These are phyloP conservation scores for Epipyxis sp. DNA, from an alignment of 108 stramenopile species.

Conservation along the genomic window DNA sequence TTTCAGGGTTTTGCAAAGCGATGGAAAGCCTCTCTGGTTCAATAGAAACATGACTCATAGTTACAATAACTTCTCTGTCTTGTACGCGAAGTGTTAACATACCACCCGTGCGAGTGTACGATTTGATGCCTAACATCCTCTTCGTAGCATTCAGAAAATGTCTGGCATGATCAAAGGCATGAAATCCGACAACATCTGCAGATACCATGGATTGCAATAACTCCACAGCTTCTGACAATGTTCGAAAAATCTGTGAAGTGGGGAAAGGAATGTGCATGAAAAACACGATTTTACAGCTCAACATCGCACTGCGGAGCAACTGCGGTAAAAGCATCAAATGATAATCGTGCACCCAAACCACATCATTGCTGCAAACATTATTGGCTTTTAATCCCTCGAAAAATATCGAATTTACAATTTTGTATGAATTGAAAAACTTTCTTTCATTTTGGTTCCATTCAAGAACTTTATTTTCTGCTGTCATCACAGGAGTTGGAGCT, in stretches of 20 bases:
- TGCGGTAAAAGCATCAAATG: constrained; percentile 88
- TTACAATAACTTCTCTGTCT: constrained; percentile 85
- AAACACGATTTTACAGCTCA: constrained; percentile 74
- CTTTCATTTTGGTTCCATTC: constrained; percentile 81
- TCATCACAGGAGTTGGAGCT: neutral
- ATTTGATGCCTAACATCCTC: constrained; percentile 90
- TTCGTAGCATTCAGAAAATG: constrained; percentile 98
- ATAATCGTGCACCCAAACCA: constrained; percentile 98
- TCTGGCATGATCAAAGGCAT: constrained; percentile 98
- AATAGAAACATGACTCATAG: constrained; percentile 94
- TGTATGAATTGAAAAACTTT: constrained; percentile 82
- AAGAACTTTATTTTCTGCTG: neutral
- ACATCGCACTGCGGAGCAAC: constrained; percentile 73
- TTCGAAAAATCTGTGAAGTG: constrained; percentile 93
- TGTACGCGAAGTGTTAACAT: constrained; percentile 85
- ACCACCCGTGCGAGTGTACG: constrained; percentile 73
- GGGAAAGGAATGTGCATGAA: constrained; percentile 99
- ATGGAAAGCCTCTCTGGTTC: constrained; percentile 78
- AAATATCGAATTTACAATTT: constrained; percentile 75
- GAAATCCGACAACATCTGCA: constrained; percentile 98
- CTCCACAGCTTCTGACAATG: constrained; percentile 82
- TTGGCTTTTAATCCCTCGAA: constrained; percentile 58
- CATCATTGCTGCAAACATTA: constrained; percentile 66
- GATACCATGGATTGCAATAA: constrained; percentile 91
- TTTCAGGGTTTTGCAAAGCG: constrained; percentile 40